Evolutionary conservation across 148 eudicot genomes (phyloP).

Genomic region (Salicornia ramosissima): DNA sequence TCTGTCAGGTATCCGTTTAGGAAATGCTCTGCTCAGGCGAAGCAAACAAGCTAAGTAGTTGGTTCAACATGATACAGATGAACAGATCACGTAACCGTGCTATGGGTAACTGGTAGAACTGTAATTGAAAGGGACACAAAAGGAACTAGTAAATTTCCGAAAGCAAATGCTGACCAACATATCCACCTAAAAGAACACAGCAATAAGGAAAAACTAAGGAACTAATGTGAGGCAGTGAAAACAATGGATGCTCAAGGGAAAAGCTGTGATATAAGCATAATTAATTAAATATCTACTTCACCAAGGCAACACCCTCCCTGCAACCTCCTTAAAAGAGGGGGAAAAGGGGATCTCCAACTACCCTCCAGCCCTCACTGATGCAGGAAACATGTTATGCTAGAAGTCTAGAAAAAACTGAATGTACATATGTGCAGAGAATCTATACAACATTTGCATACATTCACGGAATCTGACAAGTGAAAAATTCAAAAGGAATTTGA

Average conservation of each 20-base stretch:
- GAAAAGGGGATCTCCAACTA: no score
- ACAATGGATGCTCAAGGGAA: background rate
- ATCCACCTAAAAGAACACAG: slow-evolving; percentile 1
- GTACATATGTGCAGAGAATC: no score
- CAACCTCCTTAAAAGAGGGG: no score
- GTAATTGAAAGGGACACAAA: slow-evolving; percentile 39
- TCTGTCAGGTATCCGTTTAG: slow-evolving; percentile 60
- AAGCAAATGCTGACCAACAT: background rate
- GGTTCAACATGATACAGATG: slow-evolving; percentile 38
- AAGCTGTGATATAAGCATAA: background rate
- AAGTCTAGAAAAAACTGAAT: no score
- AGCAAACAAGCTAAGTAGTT: slow-evolving; percentile 52
- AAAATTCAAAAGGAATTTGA: no score
- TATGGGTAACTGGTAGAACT: slow-evolving; percentile 34
- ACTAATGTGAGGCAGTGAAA: background rate
- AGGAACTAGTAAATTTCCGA: slow-evolving; percentile 22
- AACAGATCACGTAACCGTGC: slow-evolving; percentile 39
- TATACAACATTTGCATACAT: no score
- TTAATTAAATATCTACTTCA: background rate
- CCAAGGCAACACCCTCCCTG: background rate
- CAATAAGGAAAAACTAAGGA: background rate
- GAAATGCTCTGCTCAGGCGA: slow-evolving; percentile 76
- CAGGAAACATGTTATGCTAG: no score
- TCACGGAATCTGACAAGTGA: no score
- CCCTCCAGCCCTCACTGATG: no score